A percentile compares a stretch with the other conserved stretches of the same genome.
These are phyloP conservation scores for Pseudogymnoascus sp. DNA, from an alignment of 2,329 filamentous ascomycete species.

Conservation along the genomic window DNA sequence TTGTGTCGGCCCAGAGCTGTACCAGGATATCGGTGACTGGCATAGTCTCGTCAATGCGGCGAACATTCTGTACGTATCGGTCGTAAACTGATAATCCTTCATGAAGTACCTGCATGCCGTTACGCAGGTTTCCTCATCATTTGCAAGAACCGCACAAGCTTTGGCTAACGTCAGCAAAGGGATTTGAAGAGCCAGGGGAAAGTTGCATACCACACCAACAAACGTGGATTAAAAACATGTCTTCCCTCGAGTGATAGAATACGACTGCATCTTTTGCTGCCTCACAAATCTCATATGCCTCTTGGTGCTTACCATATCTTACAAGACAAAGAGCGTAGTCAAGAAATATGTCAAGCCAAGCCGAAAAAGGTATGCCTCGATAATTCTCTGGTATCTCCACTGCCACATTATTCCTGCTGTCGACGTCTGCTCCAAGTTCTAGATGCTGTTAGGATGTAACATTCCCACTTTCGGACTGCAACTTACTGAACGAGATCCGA, in stretches of 20 bases:
- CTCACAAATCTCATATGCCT: constrained; percentile 73
- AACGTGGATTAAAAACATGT: constrained; percentile 64
- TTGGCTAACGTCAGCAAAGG: constrained; percentile 15
- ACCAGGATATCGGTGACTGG: constrained; percentile 64
- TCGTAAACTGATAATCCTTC: constrained; percentile 68
- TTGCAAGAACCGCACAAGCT: constrained; percentile 74
- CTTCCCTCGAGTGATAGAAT: constrained; percentile 62
- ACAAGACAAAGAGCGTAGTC: constrained; percentile 77
- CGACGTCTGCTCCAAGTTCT: constrained; percentile 22
- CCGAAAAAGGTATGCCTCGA: constrained; percentile 69
- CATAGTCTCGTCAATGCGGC: constrained; percentile 68
- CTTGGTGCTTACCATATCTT: constrained; percentile 53
- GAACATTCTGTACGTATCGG: constrained; percentile 78
- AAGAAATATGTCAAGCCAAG: constrained; percentile 85
- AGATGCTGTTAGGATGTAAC: constrained; percentile 13
- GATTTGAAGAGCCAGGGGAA: neutral
- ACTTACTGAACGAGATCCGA: constrained; percentile 22
- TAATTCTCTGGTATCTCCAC: constrained; percentile 37
- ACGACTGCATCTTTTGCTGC: constrained; percentile 72
- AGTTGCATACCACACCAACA: constrained; percentile 60
- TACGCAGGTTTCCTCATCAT: constrained; percentile 68
- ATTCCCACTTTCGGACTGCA: neutral
- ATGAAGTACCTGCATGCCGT: constrained; percentile 75
- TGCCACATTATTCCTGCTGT: constrained; percentile 10
- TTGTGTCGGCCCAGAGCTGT: constrained; percentile 71